Conservation (phyloP, 106 monocot species). For the Iris macrosiphon region DNA sequence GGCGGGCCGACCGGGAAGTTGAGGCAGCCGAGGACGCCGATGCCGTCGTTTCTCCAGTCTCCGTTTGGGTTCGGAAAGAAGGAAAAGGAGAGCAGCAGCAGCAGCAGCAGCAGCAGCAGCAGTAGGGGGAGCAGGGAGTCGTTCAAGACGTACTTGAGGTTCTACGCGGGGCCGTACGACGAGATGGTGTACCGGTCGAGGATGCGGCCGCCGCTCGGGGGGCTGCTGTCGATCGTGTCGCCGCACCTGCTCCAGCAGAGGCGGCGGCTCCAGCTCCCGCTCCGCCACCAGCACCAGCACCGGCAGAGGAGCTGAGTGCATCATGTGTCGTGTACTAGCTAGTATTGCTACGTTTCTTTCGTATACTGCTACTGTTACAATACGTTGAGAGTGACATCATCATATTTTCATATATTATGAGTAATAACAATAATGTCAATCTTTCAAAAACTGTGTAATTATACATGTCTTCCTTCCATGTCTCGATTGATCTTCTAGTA, state of each 20-base stretch:
- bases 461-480: no score
- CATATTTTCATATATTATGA: no score
- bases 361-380: no score
- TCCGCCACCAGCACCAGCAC: no score
- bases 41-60: slow-evolving; percentile 80
- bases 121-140: slow-evolving; percentile 22
- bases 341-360: no score
- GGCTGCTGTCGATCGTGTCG: slow-evolving; percentile 78
- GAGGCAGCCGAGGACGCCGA: slow-evolving; percentile 50
- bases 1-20: neutral
- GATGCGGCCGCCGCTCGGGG: slow-evolving; percentile 84
- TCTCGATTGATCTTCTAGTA: no score
- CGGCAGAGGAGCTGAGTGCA: no score
- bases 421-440: no score
- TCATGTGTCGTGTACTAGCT: no score
- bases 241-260: slow-evolving; percentile 25
- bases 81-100: slow-evolving; percentile 6
- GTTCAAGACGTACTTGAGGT: slow-evolving; percentile 48
- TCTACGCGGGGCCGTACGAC: slow-evolving; percentile 78
- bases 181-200: slow-evolving; percentile 76
- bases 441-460: no score
- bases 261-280: neutral
- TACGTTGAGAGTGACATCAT: no score
- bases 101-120: slow-evolving; percentile 12
- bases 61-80: slow-evolving; percentile 37